A percentile compares a stretch with the other conserved stretches of the same genome.
phyloP scores from a whole-genome alignment of 78 protist species.

The slime mould (Dictyostelium discoideum) region DNA sequence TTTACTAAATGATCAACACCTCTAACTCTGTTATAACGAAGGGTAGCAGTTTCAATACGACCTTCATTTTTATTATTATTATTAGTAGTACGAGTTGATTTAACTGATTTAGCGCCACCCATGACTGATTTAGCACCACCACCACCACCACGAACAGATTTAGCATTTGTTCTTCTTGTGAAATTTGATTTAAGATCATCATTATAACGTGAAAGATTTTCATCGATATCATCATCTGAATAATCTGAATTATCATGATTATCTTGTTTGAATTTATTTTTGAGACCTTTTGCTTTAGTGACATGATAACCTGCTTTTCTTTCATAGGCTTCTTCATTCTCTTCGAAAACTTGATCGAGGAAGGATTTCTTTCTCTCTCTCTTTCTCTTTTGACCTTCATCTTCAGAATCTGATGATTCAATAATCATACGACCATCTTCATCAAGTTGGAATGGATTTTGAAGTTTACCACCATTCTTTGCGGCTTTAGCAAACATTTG shows the following conservation, averaged over 20 bases:
- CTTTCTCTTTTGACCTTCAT: not conserved
- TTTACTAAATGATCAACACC: conserved; percentile 50
- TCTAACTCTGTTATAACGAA: conserved; percentile 53
- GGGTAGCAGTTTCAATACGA: conserved; percentile 43
- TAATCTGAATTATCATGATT: not conserved
- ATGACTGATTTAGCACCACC: not conserved
- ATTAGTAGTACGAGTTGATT: not conserved
- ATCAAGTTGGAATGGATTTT: conserved; percentile 26
- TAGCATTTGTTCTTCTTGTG: conserved; percentile 21
- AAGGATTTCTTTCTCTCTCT: not conserved
- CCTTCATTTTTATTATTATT: not conserved
- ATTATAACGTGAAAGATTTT: not conserved
- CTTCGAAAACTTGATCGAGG: conserved; percentile 63
- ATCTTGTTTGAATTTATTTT: not conserved
- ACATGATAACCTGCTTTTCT: conserved; percentile 55
- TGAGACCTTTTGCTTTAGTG: not conserved
- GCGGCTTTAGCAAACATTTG: not conserved
- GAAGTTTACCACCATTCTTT: conserved; percentile 5
- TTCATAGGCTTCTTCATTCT: conserved; percentile 36
- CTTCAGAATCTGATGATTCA: not conserved
- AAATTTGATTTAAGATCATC: conserved; percentile 49
- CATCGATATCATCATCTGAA: conserved; percentile 5
- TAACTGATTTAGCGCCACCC: not conserved
- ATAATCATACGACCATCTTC: conserved; percentile 56
- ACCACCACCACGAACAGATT: not conserved